Evolutionary conservation across 2,329 filamentous ascomycete genomes (phyloP).

Genomic region (Xylariales sp.): DNA sequence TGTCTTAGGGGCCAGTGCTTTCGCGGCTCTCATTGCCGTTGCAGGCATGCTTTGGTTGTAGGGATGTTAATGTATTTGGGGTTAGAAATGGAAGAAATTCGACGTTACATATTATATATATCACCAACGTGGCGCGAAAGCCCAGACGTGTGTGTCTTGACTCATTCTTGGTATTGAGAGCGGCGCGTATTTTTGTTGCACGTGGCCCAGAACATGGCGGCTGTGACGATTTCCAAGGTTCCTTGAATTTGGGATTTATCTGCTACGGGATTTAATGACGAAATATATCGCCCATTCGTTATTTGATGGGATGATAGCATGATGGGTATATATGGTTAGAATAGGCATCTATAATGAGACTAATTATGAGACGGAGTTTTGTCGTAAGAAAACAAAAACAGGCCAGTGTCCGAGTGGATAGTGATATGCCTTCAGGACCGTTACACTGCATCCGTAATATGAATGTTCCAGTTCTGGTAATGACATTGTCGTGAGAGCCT

Average conservation of each 20-base stretch:
- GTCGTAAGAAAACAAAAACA: not conserved
- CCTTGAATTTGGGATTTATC: constrained; percentile 24
- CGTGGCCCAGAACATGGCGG: constrained; percentile 6
- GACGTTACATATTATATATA: constrained; percentile 17
- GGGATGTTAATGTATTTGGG: not conserved
- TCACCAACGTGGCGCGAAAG: constrained; percentile 10
- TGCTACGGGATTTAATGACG: constrained; percentile 25
- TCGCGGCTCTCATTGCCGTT: constrained; percentile 49
- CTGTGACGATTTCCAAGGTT: constrained; percentile 13
- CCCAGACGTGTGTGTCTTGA: constrained; percentile 1
- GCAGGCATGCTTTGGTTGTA: constrained; percentile 49
- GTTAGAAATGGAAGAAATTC: constrained; percentile 19
- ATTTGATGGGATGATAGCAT: not conserved
- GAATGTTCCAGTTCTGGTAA: too few species aligned
- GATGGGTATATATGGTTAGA: not conserved
- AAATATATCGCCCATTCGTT: constrained; percentile 20
- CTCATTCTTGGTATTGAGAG: constrained; percentile 11
- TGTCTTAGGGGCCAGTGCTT: constrained; percentile 48
- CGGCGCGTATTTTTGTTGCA: constrained; percentile 12
- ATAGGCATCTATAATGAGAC: constrained; percentile 3
- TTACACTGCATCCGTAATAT: too few species aligned
- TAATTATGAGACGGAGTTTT: not conserved
- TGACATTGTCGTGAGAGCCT: too few species aligned
- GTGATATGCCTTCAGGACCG: too few species aligned
- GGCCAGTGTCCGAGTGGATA: too few species aligned